phyloP scores from a whole-genome alignment of 352 stramenopile species.

The Globisporangium heterothallicum region DNA sequence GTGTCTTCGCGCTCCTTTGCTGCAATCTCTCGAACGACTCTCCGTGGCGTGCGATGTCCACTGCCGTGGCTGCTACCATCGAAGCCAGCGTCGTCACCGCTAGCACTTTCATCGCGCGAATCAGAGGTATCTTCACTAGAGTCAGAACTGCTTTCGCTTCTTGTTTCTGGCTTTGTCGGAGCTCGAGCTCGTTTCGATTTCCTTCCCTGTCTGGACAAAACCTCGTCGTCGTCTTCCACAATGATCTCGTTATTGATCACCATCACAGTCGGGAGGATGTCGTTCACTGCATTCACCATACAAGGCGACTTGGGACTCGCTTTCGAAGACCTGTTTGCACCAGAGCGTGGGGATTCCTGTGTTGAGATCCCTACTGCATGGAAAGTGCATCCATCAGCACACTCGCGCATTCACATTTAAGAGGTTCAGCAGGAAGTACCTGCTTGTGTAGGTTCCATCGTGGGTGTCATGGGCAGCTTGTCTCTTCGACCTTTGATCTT shows the following conservation, averaged over 20 bases:
- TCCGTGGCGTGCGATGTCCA: not conserved
- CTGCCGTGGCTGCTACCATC: not conserved
- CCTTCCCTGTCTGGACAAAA: not conserved
- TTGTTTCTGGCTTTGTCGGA: not conserved
- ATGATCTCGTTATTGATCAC: constrained; percentile 15
- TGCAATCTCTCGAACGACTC: not conserved
- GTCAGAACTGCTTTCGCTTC: not conserved
- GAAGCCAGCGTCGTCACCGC: not conserved
- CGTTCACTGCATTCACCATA: not conserved
- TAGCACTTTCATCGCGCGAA: not conserved
- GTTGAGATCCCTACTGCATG: not conserved
- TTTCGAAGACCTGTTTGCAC: not conserved
- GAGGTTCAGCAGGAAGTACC: not conserved
- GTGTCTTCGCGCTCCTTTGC: not conserved
- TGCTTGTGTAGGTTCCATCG: not conserved
- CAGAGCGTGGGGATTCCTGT: not conserved
- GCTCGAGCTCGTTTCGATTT: not conserved
- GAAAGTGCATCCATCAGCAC: not conserved
- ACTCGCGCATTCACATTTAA: too few relatives aligned
- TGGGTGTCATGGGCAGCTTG: not conserved
- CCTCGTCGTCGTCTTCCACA: constrained; percentile 11
- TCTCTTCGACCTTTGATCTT: not conserved
- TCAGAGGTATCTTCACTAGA: not conserved
- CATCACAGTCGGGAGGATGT: constrained; percentile 11
- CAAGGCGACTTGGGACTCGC: not conserved